Base-by-base conservation (phyloP, 2,329 filamentous ascomycete species). In the Ciborinia camelliae region DNA sequence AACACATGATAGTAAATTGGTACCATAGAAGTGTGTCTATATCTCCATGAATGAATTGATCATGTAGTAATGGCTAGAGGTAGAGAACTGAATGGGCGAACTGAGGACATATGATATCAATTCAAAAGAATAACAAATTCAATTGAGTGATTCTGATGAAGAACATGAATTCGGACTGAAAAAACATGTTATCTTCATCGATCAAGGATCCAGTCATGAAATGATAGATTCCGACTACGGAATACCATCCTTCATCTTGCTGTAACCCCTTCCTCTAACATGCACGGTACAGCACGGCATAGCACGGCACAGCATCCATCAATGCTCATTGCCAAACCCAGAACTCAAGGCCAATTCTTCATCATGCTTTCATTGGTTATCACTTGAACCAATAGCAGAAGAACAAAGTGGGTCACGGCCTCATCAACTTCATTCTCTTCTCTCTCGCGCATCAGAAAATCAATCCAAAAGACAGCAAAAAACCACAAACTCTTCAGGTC, bases 341-440 rank as follows among this genome's bases (percentile, higher is more conserved):
- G 20, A 54, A 43, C 28, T 23, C 48, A 45, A 62, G 59, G 59
- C 59, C 26, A 30, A 54, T 20, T n/a, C 9, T 47, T 8, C 30
- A 37, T 47, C 14, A 20, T 47, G 9, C 41, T 59, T 2, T 62
- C 28, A 62, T 62, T 62, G 59, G 59, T 14, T 35, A 43, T 15
- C 59, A 62, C 59, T 62, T 32, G 48, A 23, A n/a, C 59, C 59
- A 62, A 62, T 54, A 48, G 10, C 18, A 45, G 4, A 41, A 32
- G 9, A 35, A 14, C 35, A 14, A 4, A 45, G 59, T 35, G 59
- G 48, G 14, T 53, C 59, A 26, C 10, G 14, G 3, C 59, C n/a
- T 62, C 32, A 20, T 18, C 26, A 30, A 35, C 28, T 26, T 58
- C 35, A 43, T 30, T 23, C 15, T 45, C 59, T 23, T 35, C 48